Percentiles rank a stretch among this genome's conserved stretches.
Conservation (phyloP, 23 red algal species). For the Pyropia yezoensis region DNA sequence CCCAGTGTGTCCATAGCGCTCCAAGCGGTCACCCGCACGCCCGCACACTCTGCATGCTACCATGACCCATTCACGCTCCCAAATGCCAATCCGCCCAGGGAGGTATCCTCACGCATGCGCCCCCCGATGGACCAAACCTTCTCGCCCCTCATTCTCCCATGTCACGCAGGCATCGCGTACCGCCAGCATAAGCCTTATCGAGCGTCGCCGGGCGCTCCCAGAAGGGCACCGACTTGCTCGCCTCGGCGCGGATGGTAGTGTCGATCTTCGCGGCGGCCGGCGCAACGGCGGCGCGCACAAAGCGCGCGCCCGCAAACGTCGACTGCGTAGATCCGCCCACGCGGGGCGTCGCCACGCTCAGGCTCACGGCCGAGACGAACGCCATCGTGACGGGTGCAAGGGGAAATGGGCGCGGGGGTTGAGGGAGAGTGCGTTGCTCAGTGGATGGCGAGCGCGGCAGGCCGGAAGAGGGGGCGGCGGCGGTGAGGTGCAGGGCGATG, state of each 20-base stretch:
- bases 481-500: neutral
- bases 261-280: constrained; percentile 21
- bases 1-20: no score
- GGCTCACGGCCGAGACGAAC: constrained; percentile 32
- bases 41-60: no score
- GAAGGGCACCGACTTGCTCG: constrained; percentile 71
- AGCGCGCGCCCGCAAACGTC: constrained; percentile 18
- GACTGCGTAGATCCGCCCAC: constrained; percentile 13
- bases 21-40: no score
- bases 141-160: no score
- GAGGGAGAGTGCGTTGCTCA: neutral
- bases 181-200: constrained; percentile 6
- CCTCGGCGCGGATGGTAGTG: constrained; percentile 7
- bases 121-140: no score
- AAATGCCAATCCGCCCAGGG: no score
- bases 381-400: constrained; percentile 17
- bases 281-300: constrained; percentile 3
- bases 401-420: neutral
- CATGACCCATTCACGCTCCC: no score
- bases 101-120: no score
- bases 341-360: no score
- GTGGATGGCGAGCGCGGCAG: neutral
- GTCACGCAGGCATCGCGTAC: no score
- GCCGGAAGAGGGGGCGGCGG: neutral
- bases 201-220: constrained; percentile 54